Conservation (phyloP, 164 flowering plant species). For the Taxillus chinensis region DNA sequence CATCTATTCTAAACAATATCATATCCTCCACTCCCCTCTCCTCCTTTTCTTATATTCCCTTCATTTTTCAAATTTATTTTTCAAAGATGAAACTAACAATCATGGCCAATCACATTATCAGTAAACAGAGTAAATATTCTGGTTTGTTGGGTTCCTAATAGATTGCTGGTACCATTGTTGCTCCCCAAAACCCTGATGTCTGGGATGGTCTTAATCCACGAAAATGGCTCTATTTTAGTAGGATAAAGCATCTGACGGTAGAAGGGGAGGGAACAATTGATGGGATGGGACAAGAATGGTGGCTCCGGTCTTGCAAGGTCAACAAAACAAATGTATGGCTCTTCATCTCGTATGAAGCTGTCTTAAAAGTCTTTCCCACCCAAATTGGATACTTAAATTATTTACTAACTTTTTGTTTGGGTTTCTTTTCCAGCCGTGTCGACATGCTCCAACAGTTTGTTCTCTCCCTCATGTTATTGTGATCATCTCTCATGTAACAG, state of each 20-base stretch:
- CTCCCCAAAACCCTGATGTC: slow-evolving; percentile 61
- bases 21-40: too few relatives aligned
- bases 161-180: slow-evolving; percentile 64
- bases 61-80: too few relatives aligned
- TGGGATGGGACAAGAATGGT: slow-evolving; percentile 92
- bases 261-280: slow-evolving; percentile 69
- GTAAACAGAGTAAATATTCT: too few relatives aligned
- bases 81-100: too few relatives aligned
- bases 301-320: slow-evolving; percentile 80
- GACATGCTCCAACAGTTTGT: slow-evolving; percentile 70
- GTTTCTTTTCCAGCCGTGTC: slow-evolving; percentile 58
- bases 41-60: too few relatives aligned
- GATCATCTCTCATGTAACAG: neutral
- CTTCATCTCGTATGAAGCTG: neutral
- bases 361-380: neutral
- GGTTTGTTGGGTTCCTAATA: slow-evolving; percentile 13
- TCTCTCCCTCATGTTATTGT: neutral
- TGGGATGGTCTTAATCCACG: slow-evolving; percentile 60
- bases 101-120: too few relatives aligned
- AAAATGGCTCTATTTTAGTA: slow-evolving; percentile 80
- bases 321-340: slow-evolving; percentile 46
- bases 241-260: slow-evolving; percentile 51
- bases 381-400: too few relatives aligned
- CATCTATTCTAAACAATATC: too few relatives aligned
- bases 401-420: slow-evolving; percentile 5